Evolutionary conservation across 495 filamentous ascomycete species (phyloP).

Genomic region (Xylaria sp.): DNA sequence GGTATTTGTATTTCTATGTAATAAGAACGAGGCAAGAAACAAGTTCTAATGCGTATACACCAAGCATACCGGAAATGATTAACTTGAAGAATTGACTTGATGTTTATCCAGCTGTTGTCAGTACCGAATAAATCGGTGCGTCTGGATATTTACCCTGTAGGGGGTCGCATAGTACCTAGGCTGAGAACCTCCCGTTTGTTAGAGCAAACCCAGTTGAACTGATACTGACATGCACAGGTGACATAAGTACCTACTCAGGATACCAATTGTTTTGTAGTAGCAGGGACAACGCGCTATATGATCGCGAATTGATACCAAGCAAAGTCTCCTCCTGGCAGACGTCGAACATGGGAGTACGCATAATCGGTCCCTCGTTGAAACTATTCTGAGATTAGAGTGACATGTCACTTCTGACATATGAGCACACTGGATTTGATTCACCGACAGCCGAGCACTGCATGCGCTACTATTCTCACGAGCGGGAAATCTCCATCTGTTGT

Average conservation of each 20-base stretch:
- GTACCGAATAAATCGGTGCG: too few relatives aligned
- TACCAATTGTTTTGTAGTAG: neutral
- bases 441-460: neutral
- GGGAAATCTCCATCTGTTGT: neutral
- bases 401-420: neutral
- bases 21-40: neutral
- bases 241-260: neutral
- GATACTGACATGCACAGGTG: neutral
- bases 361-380: neutral
- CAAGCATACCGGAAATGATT: neutral
- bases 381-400: neutral
- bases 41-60: neutral
- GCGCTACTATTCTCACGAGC: neutral
- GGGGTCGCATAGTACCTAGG: too few relatives aligned
- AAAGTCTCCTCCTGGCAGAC: neutral
- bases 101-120: neutral
- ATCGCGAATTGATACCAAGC: neutral
- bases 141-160: too few relatives aligned
- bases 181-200: too few relatives aligned
- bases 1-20: neutral
- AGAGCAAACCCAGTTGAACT: neutral
- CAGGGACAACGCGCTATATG: too few relatives aligned
- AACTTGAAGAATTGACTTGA: neutral
- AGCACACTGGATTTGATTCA: neutral
- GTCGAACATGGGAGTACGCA: neutral